These are phyloP conservation scores for Fraxinus sp. DNA, from an alignment of 305 asterid genomes.

Conservation along the genomic window DNA sequence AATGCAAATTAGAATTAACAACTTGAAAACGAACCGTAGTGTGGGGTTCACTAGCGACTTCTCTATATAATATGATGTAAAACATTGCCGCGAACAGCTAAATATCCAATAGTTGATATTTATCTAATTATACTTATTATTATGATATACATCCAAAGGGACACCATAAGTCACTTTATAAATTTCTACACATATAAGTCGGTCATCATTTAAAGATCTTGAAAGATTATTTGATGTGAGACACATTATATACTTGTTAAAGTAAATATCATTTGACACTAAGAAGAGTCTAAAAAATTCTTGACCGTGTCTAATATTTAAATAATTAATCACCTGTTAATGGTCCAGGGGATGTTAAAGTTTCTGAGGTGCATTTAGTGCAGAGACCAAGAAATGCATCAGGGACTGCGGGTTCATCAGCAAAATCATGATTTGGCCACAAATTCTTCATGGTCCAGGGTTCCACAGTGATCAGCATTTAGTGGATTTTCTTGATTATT, in stretches of 20 bases:
- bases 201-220: neutral
- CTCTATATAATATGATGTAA: neutral
- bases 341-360: slow-evolving; percentile 33
- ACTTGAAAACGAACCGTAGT: neutral
- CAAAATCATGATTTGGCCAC: slow-evolving; percentile 26
- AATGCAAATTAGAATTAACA: neutral
- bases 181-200: neutral
- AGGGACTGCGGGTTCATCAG: slow-evolving; percentile 15
- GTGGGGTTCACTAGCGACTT: neutral
- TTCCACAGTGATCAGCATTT: neutral
- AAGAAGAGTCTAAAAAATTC: neutral
- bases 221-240: neutral
- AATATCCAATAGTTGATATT: neutral
- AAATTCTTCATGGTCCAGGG: slow-evolving; percentile 25
- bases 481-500: slow-evolving; percentile 1
- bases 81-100: neutral
- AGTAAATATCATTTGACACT: neutral
- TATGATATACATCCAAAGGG: neutral
- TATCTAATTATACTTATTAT: neutral
- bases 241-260: neutral
- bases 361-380: slow-evolving; percentile 27
- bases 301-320: neutral
- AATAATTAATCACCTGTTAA: neutral
- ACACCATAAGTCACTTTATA: neutral
- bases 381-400: slow-evolving; percentile 18